These are phyloP conservation scores for Yamadazyma philogaea DNA, from an alignment of 805 yeast species.

Conservation along the genomic window DNA sequence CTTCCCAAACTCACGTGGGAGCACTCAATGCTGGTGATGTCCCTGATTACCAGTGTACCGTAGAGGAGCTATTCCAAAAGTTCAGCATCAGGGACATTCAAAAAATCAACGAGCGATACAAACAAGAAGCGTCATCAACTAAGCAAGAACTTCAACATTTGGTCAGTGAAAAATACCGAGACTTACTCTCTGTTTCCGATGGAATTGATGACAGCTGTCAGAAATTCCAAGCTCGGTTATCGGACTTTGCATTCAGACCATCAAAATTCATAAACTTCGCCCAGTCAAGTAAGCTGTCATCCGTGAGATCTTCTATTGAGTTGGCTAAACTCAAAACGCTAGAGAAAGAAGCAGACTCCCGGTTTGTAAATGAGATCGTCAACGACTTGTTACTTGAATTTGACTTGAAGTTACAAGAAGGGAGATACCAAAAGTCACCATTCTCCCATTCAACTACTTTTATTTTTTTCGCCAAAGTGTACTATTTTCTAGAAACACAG, in stretches of 20 bases:
- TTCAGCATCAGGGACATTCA: slow-evolving; percentile 33
- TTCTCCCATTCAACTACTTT: slow-evolving; percentile 21
- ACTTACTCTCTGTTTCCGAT: slow-evolving; percentile 43
- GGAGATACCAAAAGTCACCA: not conserved
- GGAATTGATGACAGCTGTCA: slow-evolving; percentile 35
- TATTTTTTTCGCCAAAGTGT: slow-evolving; percentile 33
- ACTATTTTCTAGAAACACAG: slow-evolving; percentile 25
- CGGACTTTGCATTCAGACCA: slow-evolving; percentile 30
- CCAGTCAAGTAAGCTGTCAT: not conserved
- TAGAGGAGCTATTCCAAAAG: slow-evolving; percentile 34
- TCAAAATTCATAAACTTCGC: slow-evolving; percentile 27
- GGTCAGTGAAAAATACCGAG: slow-evolving; percentile 42
- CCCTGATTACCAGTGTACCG: slow-evolving; percentile 12
- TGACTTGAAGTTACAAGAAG: slow-evolving; percentile 24
- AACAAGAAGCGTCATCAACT: slow-evolving; percentile 24
- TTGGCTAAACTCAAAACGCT: not conserved
- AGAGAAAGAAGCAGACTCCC: slow-evolving; percentile 17
- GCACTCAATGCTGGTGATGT: not conserved
- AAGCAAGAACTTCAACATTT: slow-evolving; percentile 32
- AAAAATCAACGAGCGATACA: slow-evolving; percentile 26
- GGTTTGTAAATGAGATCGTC: slow-evolving; percentile 2
- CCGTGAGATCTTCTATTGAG: not conserved
- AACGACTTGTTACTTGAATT: slow-evolving; percentile 21
- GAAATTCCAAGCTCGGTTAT: slow-evolving; percentile 22
- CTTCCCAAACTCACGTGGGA: not conserved